Conservation (phyloP, 129 eudicot species). For the Apium graveolens region DNA sequence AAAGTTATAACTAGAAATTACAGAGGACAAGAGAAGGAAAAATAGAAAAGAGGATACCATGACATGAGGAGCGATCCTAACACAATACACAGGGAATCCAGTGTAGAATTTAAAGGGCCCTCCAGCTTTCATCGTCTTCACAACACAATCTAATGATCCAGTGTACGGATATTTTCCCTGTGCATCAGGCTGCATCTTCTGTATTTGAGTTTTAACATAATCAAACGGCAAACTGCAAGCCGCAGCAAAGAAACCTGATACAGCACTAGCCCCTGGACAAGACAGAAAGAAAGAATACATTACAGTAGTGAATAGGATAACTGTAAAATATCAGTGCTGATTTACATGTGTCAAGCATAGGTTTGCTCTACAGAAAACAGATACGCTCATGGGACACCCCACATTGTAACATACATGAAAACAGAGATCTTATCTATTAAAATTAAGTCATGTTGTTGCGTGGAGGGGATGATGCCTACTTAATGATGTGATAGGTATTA, state of each 20-base stretch:
- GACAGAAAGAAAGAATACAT: neutral
- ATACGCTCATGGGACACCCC: neutral
- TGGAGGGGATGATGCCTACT: neutral
- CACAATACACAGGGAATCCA: constrained; percentile 43
- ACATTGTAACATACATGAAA: neutral
- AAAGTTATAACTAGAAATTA: neutral
- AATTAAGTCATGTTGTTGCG: neutral
- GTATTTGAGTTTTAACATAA: constrained; percentile 40
- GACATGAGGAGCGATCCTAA: constrained; percentile 42
- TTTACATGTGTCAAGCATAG: neutral
- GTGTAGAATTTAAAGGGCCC: constrained; percentile 38
- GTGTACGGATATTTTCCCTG: constrained; percentile 32
- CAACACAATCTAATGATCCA: constrained; percentile 34
- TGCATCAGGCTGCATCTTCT: constrained; percentile 44
- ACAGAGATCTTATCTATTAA: neutral
- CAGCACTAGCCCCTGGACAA: constrained; percentile 35
- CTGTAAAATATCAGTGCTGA: neutral
- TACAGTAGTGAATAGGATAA: neutral
- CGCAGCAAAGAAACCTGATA: constrained; percentile 38
- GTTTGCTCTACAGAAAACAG: neutral
- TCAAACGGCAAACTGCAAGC: constrained; percentile 46
- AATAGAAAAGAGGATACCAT: constrained; percentile 19
- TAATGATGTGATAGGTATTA: neutral
- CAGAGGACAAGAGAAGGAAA: neutral
- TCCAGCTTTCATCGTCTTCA: constrained; percentile 27